phyloP scores from a whole-genome alignment of 352 stramenopile species.

The Pythium plurisporium region DNA sequence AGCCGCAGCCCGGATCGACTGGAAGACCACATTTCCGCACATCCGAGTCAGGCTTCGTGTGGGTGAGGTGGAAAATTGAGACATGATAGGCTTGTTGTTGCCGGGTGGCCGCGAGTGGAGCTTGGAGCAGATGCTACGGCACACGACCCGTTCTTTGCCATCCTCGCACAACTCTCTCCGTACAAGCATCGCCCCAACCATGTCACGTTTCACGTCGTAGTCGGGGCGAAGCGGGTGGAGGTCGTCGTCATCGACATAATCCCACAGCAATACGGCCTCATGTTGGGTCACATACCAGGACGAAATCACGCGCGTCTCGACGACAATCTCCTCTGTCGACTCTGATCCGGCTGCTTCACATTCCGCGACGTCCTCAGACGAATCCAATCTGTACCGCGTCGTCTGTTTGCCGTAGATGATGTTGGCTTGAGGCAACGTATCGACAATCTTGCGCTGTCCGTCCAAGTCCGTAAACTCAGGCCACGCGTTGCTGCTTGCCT shows the following conservation, averaged over 20 bases:
- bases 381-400: constrained; percentile 30
- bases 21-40: constrained; percentile 41
- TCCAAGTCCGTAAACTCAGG: constrained; percentile 35
- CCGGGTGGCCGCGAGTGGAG: constrained; percentile 12
- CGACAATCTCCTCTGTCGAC: constrained; percentile 21
- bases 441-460: constrained; percentile 25
- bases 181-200: constrained; percentile 18
- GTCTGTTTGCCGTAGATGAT: constrained; percentile 41
- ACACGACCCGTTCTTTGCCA: constrained; percentile 37
- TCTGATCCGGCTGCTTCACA: background rate
- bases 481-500: constrained; percentile 39
- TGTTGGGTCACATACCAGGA: constrained; percentile 27
- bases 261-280: constrained; percentile 30
- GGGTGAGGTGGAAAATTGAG: constrained; percentile 14
- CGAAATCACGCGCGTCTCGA: constrained; percentile 28
- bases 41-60: constrained; percentile 15
- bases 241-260: constrained; percentile 35
- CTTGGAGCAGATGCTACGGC: constrained; percentile 56
- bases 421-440: constrained; percentile 30
- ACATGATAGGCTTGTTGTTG: constrained; percentile 1
- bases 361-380: background rate
- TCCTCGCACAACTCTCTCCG: constrained; percentile 24
- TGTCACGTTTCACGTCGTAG: constrained; percentile 25
- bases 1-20: constrained; percentile 35
- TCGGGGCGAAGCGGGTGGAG: constrained; percentile 22